These are phyloP conservation scores for Pythium sp. DNA, from an alignment of 352 stramenopile species.

Conservation along the genomic window DNA sequence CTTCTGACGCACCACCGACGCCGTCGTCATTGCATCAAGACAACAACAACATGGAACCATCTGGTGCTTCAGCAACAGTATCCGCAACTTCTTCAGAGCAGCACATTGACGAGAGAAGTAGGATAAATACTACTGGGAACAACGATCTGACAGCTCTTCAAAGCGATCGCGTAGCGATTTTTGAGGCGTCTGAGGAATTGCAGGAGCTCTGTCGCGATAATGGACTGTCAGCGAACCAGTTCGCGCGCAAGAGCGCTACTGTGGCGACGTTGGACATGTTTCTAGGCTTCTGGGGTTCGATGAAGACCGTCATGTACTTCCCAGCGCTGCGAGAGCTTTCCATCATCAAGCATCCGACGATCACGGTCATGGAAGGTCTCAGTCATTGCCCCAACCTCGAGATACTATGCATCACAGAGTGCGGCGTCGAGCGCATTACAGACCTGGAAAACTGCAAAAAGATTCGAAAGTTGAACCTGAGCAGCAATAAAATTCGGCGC, in stretches of 20 bases:
- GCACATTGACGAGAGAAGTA: neutral
- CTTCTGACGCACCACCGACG: neutral
- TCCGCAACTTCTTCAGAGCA: neutral
- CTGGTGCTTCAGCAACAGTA: neutral
- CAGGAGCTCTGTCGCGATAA: constrained; percentile 70
- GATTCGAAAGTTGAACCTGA: constrained; percentile 71
- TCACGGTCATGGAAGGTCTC: constrained; percentile 55
- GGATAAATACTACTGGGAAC: neutral
- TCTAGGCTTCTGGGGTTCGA: constrained; percentile 71
- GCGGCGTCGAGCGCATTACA: constrained; percentile 46
- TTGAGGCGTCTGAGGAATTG: constrained; percentile 44
- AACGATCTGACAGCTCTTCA: constrained; percentile 26
- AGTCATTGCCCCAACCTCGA: constrained; percentile 52
- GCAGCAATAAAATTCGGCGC: constrained; percentile 50
- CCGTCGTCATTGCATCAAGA: neutral
- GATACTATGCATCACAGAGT: constrained; percentile 65
- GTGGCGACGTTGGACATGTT: constrained; percentile 69
- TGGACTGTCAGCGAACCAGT: constrained; percentile 50
- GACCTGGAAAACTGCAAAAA: constrained; percentile 41
- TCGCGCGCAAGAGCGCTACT: constrained; percentile 35
- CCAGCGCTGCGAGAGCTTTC: constrained; percentile 56
- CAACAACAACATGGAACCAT: neutral
- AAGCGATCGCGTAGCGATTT: constrained; percentile 33
- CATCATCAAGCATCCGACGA: constrained; percentile 73
- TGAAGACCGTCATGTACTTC: constrained; percentile 70